Evolutionary conservation across 768 basidiomycete genomes (phyloP).

Genomic region (Vararia minispora): DNA sequence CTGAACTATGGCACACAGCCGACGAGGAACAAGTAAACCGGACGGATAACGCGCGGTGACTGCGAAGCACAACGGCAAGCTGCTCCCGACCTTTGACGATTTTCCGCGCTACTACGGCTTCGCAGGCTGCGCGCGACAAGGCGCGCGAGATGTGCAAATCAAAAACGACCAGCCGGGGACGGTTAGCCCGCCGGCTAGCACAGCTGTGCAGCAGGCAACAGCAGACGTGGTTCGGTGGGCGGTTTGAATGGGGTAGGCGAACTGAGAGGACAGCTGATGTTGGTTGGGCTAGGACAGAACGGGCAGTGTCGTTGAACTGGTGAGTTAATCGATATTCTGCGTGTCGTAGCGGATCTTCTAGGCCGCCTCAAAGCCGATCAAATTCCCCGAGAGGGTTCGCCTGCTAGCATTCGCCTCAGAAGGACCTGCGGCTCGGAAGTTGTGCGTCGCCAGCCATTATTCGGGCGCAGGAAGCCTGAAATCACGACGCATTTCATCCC

Average conservation of each 20-base stretch:
- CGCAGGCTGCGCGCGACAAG: constrained; percentile 50
- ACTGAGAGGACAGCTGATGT: background rate
- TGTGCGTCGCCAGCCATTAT: constrained; percentile 46
- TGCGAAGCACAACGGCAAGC: too few relatives aligned
- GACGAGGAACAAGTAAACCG: too few relatives aligned
- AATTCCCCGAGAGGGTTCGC: constrained; percentile 51
- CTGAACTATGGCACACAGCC: too few relatives aligned
- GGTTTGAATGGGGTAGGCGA: too few relatives aligned
- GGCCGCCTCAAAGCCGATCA: constrained; percentile 39
- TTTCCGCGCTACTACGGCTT: constrained; percentile 29
- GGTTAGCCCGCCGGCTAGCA: constrained; percentile 50
- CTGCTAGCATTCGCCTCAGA: background rate
- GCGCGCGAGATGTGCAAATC: constrained; percentile 65
- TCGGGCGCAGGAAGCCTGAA: constrained; percentile 41
- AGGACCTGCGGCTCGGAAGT: too few relatives aligned
- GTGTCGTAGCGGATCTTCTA: background rate
- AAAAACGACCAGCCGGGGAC: constrained; percentile 56
- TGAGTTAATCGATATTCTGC: too few relatives aligned
- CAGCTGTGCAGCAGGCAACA: constrained; percentile 47
- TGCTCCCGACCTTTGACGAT: constrained; percentile 37
- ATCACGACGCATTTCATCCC: constrained; percentile 30
- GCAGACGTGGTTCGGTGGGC: constrained; percentile 47
- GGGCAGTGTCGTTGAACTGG: constrained; percentile 52
- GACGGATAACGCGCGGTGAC: too few relatives aligned
- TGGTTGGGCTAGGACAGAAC: constrained; percentile 30